Percentiles rank a stretch among this genome's conserved stretches.
Evolutionary conservation across 2,329 filamentous ascomycete species (phyloP).

Genomic region (Pyrenophora graminea): DNA sequence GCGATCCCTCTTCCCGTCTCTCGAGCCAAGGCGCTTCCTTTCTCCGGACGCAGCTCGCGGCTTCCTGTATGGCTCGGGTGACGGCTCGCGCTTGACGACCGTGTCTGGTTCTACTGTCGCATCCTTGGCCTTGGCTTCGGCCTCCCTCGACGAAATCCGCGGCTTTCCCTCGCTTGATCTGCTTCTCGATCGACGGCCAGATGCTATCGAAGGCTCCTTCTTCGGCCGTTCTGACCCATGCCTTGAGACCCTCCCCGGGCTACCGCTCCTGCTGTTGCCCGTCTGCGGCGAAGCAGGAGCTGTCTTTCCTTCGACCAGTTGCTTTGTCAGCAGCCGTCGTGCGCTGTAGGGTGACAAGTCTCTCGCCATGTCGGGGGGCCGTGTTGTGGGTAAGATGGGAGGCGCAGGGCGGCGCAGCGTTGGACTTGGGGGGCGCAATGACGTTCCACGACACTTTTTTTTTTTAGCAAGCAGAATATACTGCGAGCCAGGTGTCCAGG

Average conservation of each 20-base stretch:
- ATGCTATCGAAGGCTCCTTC: constrained; percentile 15
- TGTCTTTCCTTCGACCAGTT: constrained; percentile 23
- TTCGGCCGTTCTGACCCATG: constrained; percentile 15
- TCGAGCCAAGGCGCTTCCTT: constrained; percentile 15
- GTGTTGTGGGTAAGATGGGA: constrained; percentile 3
- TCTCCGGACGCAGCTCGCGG: constrained; percentile 24
- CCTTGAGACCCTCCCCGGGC: constrained; percentile 13
- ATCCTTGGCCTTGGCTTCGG: constrained; percentile 14
- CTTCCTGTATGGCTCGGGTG: constrained; percentile 38
- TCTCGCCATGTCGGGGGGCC: constrained; percentile 26
- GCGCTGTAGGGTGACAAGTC: constrained; percentile 42
- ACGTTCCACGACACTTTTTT: constrained; percentile 10
- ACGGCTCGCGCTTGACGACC: constrained; percentile 20
- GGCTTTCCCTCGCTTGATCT: constrained; percentile 16
- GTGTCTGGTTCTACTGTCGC: constrained; percentile 16
- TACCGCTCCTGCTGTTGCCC: constrained; percentile 21
- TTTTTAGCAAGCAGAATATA: neutral
- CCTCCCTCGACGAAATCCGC: constrained; percentile 17
- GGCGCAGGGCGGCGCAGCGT: constrained; percentile 12
- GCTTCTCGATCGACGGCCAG: constrained; percentile 22
- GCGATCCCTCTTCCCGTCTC: constrained; percentile 14
- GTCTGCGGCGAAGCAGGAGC: constrained; percentile 16
- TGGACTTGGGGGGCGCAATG: constrained; percentile 11
- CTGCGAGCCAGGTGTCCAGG: constrained; percentile 1
- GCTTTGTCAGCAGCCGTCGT: constrained; percentile 35